Base-by-base conservation (phyloP, 768 basidiomycete species). In the Suillus fuscotomentosus region DNA sequence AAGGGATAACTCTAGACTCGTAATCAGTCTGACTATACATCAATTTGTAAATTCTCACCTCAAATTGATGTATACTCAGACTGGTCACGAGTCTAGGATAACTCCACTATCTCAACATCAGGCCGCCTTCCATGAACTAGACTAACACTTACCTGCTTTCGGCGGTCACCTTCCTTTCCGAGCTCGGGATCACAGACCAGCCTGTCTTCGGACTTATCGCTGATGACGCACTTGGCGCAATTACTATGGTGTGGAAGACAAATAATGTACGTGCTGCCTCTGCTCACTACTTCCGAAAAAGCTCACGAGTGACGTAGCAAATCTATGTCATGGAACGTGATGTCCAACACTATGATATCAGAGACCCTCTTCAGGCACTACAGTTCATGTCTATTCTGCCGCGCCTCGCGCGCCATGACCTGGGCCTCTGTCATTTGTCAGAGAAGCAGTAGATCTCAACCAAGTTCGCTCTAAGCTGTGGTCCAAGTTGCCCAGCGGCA, bases 191-290 rank as follows among this genome's bases (percentile, higher is more conserved):
- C 36, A 60, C 50, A 47, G 50, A 60, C n/a, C 47, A 60, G 27
- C 60, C 60, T 13, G 24, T 60, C 8, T 56, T 60, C 17, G 50
- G 60, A n/a, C 17, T 60, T 10, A 27, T 60, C 9, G 60, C 34
- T 14, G 13, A 60, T 27, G 60, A 17, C 3, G 1, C 42, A 9
- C 6, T 24, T 13, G 60, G 60, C 8, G 36, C 60, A 34, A 10
- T 60, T 4, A 47, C 22, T 0, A 60, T 60, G 60, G 42, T 17
- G 5, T 60, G 60, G 60, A 31, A 56, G 60, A 60, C 20, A 4
- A 34, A 34, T 2, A 5, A 31, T 6, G 60, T 60, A 56, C 38
- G 50, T 20, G 17, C 22, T 24, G 3, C 38, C 9, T 39, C 36
- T 5, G 9, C 15, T 24, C 15, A 10, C 38, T 15, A 39, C 24